These are phyloP conservation scores for Hortiboletus rubellus DNA, from an alignment of 1,284 basidiomycete genomes.

Conservation along the genomic window DNA sequence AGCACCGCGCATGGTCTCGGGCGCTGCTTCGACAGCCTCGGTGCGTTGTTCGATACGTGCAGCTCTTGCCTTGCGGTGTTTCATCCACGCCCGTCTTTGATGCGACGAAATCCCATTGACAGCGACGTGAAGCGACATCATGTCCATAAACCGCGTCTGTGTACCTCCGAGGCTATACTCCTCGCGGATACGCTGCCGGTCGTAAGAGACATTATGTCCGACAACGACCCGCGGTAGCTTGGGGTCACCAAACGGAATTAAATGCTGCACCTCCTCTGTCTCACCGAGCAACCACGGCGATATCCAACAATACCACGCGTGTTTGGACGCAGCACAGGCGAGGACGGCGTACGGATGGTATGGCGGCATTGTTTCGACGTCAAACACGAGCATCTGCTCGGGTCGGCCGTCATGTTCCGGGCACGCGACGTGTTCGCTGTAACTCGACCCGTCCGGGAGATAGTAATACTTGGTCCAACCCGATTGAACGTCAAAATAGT, in stretches of 20 bases:
- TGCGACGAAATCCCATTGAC: slow-evolving; percentile 94
- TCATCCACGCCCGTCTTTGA: slow-evolving; percentile 92
- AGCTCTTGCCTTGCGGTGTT: slow-evolving; percentile 70
- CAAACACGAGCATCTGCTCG: slow-evolving; percentile 84
- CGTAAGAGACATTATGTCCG: slow-evolving; percentile 96
- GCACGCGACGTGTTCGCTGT: slow-evolving; percentile 59
- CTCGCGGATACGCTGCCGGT: slow-evolving; percentile 80
- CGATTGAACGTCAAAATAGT: slow-evolving; percentile 72
- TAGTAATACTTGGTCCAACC: slow-evolving; percentile 92
- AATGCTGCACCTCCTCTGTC: slow-evolving; percentile 61
- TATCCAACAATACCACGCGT: slow-evolving; percentile 96
- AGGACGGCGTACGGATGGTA: slow-evolving; percentile 84
- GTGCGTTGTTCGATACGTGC: slow-evolving; percentile 50
- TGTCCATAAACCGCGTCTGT: slow-evolving; percentile 87
- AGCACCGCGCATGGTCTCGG: slow-evolving; percentile 50
- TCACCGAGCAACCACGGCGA: slow-evolving; percentile 89
- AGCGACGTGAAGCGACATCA: slow-evolving; percentile 94
- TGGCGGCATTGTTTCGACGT: slow-evolving; percentile 92
- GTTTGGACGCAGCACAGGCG: slow-evolving; percentile 83
- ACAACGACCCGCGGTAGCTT: slow-evolving; percentile 67
- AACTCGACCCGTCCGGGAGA: slow-evolving; percentile 63
- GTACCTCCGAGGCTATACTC: slow-evolving; percentile 81
- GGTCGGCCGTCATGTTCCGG: slow-evolving; percentile 60
- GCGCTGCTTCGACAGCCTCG: slow-evolving; percentile 59
- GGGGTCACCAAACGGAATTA: slow-evolving; percentile 72